phyloP scores from a whole-genome alignment of 2,329 filamentous ascomycete genomes.

The Basipetospora chlamydospora region DNA sequence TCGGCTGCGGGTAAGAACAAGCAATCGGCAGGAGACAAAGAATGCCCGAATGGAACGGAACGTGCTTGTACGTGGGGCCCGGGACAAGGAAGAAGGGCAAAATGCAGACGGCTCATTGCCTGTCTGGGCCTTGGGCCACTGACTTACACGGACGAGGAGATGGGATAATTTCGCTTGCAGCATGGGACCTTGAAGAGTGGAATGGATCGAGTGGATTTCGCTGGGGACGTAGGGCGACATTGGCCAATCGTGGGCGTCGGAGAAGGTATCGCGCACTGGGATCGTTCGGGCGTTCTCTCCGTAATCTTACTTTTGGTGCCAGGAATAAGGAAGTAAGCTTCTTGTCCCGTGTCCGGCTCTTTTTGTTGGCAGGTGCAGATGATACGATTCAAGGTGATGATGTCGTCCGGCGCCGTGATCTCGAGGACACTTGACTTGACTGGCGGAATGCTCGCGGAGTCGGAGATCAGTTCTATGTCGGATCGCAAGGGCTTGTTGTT shows the following conservation, averaged over 20 bases:
- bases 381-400: too few species aligned
- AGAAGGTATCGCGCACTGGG: not conserved
- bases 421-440: too few species aligned
- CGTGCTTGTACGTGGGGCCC: too few species aligned
- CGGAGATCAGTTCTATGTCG: too few species aligned
- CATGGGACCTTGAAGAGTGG: conserved; percentile 2
- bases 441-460: too few species aligned
- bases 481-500: too few species aligned
- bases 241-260: conserved; percentile 2
- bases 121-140: not conserved
- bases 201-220: conserved; percentile 2
- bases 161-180: conserved; percentile 7
- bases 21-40: too few species aligned
- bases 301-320: not conserved
- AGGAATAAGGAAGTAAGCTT: not conserved
- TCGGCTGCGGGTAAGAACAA: not conserved
- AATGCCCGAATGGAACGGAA: too few species aligned
- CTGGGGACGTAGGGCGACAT: not conserved
- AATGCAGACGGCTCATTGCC: not conserved
- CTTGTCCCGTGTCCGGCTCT: not conserved
- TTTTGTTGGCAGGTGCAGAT: too few species aligned
- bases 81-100: conserved; percentile 2
- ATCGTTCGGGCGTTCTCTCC: not conserved
- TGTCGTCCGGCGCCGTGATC: too few species aligned
- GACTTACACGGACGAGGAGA: conserved; percentile 4